Evolutionary conservation across 1,139 yeast genomes (phyloP), one percentile per base, ranked within the genome.

Genomic region (Nematodospora anomalae): DNA sequence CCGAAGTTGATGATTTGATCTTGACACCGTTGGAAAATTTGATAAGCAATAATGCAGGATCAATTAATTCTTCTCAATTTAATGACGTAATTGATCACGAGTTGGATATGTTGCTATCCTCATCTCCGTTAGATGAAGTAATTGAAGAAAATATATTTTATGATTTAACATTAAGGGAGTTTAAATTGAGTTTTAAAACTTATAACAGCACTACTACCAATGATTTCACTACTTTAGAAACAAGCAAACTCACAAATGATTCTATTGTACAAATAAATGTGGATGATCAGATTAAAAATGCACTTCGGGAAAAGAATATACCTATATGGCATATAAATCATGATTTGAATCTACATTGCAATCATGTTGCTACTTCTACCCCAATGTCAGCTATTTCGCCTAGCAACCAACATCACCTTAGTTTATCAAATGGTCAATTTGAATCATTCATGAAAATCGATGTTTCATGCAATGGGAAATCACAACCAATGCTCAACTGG

Each of bases 371-470:
- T 3, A 42, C 47, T 3, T 47, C 51, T 2, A 47, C 51, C 4
- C 50, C 51, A 11, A 31, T 39, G 33, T 44, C 51, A 12, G 35
- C 53, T 12, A 26, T 40, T 23, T 40, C 48, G 12, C 35, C 47
- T 12, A 24, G 28, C 11, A 16, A 28, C 8, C 28, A 33, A 7
- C 32, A 37, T 6, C 44, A 54, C 1, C 46, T 61, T 21, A 57
- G 55, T 39, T 41, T 58, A 13, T 43, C 50, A 10, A 52, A 45
- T 29, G 68, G 68, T 3, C 41, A 44, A 6, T 57, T 64, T 29
- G 60, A 58, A 26, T 60, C 72, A 1, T 58, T 45, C 33, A 49
- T 65, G 55, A 53, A 56, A 33, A 33, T 66, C 3, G 44, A 55
- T 11, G 60, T 57, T 7, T 33, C 40, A n/a, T 24, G 29, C 8